Percentiles rank a stretch among this genome's conserved stretches.
Conservation (phyloP, 179 eudicot genomes). For the Amaranthus tricolor region DNA sequence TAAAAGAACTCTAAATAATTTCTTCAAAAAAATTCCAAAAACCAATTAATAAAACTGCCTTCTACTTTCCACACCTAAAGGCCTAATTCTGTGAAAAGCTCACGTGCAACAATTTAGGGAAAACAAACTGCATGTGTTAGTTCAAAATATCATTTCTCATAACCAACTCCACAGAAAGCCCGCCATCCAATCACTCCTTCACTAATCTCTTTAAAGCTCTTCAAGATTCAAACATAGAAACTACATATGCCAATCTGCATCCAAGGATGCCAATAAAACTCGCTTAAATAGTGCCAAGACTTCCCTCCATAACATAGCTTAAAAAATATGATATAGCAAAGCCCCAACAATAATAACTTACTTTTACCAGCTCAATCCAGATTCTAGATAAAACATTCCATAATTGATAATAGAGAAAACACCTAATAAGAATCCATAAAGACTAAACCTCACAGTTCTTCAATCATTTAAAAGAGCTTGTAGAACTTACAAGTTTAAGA, state of each 20-base stretch:
- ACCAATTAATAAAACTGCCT: neutral
- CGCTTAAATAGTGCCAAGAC: neutral
- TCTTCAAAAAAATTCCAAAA: neutral
- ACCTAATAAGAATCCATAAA: neutral
- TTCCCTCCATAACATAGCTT: neutral
- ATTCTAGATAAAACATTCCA: neutral
- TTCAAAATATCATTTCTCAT: neutral
- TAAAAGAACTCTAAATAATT: constrained; percentile 1
- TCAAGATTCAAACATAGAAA: constrained; percentile 6
- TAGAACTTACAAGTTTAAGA: neutral
- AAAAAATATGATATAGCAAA: neutral
- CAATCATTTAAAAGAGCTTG: neutral
- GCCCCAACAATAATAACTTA: neutral
- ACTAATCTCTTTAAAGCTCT: neutral
- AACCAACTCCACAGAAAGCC: constrained; percentile 3
- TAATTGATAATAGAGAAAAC: neutral
- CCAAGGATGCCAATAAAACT: neutral
- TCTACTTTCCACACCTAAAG: neutral
- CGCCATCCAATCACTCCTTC: neutral
- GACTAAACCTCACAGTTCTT: neutral
- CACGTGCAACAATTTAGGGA: constrained; percentile 1
- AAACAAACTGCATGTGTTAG: neutral
- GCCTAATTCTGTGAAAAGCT: neutral
- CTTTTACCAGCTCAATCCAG: neutral
- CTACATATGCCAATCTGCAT: neutral